Evolutionary conservation across 305 asterid genomes (phyloP).

Genomic region (Fraxinus sp.): DNA sequence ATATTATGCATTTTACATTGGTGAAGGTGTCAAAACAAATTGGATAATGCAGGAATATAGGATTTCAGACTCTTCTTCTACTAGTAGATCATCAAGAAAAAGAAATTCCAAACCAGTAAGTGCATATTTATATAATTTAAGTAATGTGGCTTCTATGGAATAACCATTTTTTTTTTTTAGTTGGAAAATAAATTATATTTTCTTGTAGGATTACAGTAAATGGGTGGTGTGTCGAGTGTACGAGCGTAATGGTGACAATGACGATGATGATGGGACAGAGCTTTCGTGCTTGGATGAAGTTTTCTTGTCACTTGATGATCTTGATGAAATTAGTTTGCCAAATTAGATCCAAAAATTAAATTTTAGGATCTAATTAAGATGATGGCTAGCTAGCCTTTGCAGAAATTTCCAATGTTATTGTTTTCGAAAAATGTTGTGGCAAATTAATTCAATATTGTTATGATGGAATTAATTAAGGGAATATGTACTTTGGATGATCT

Average conservation of each 20-base stretch:
- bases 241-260: constrained; percentile 45
- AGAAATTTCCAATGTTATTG: constrained; percentile 12
- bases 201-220: constrained; percentile 63
- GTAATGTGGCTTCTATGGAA: not conserved
- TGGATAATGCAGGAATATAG: constrained; percentile 91
- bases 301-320: constrained; percentile 51
- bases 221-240: constrained; percentile 94
- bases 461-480: constrained; percentile 7
- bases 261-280: constrained; percentile 41
- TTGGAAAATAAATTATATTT: not conserved
- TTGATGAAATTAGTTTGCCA: constrained; percentile 51
- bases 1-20: constrained; percentile 56
- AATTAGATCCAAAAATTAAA: constrained; percentile 10
- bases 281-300: constrained; percentile 63
- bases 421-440: constrained; percentile 20
- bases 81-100: constrained; percentile 53
- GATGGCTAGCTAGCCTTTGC: not conserved
- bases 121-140: not conserved
- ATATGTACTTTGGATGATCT: not conserved
- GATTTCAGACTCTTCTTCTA: constrained; percentile 45
- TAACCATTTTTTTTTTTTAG: not conserved
- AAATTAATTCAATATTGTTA: constrained; percentile 25
- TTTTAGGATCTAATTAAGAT: not conserved
- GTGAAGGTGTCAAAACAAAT: constrained; percentile 59
- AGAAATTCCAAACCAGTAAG: constrained; percentile 52